Conservation (phyloP, 1,284 basidiomycete genomes). For the Cutaneotrichosporon cavernicola region DNA sequence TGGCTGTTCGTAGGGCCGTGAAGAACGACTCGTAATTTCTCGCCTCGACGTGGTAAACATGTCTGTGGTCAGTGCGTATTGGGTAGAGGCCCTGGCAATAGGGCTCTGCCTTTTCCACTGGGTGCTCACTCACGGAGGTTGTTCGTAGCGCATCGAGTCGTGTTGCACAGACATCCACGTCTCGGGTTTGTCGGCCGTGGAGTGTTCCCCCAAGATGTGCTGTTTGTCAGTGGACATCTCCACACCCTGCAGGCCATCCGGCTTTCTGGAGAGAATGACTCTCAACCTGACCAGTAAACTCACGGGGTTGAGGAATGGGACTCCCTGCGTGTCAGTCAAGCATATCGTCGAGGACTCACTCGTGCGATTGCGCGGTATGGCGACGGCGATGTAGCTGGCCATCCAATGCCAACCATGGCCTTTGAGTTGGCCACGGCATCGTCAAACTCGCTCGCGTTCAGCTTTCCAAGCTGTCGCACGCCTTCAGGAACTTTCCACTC, state of each 20-base stretch:
- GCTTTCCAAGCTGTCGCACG: slow-evolving; percentile 24
- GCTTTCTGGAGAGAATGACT: too few relatives aligned
- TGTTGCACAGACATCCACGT: slow-evolving; percentile 7
- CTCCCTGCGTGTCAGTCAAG: slow-evolving; percentile 2
- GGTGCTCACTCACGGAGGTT: slow-evolving; percentile 10
- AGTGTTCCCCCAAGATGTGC: not conserved
- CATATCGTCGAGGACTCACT: not conserved
- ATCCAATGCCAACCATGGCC: slow-evolving; percentile 29
- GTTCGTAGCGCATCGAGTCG: not conserved
- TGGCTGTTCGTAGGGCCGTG: slow-evolving; percentile 20
- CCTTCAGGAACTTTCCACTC: slow-evolving; percentile 19
- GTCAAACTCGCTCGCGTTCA: slow-evolving; percentile 24
- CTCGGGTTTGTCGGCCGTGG: not conserved
- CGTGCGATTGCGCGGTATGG: slow-evolving; percentile 23
- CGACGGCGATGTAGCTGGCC: slow-evolving; percentile 24
- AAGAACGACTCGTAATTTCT: slow-evolving; percentile 25
- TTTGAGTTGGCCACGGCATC: slow-evolving; percentile 19
- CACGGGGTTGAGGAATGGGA: slow-evolving; percentile 13
- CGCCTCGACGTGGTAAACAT: slow-evolving; percentile 26
- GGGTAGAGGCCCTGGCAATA: too few relatives aligned
- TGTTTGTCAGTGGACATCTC: not conserved
- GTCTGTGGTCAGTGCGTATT: not conserved
- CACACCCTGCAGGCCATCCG: too few relatives aligned
- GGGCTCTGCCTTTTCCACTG: not conserved
- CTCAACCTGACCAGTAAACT: not conserved